phyloP scores from a whole-genome alignment of 306 rosid genomes.

The Vachellia pachyceras region DNA sequence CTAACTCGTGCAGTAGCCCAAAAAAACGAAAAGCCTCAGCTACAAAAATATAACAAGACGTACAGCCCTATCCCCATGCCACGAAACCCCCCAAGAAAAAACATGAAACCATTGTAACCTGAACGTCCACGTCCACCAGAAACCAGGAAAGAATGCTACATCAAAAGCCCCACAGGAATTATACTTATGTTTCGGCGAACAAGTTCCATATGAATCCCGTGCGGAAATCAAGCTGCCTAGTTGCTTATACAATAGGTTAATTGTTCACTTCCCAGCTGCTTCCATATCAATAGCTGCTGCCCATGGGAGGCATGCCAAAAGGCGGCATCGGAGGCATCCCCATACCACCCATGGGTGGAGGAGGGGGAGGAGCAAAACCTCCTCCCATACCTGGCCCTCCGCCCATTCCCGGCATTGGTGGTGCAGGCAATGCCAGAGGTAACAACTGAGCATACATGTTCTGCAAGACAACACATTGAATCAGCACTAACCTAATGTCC shows the following conservation, averaged over 20 bases:
- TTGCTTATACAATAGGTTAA: conserved; percentile 41
- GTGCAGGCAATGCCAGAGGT: conserved; percentile 99
- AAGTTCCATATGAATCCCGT: conserved; percentile 42
- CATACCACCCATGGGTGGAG: conserved; percentile 77
- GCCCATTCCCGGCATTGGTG: conserved; percentile 98
- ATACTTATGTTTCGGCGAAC: neutral
- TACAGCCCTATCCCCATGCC: conserved; percentile 45
- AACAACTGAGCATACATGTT: conserved; percentile 98
- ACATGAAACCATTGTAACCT: conserved; percentile 52
- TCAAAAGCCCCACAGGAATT: conserved; percentile 48
- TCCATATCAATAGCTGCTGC: conserved; percentile 70
- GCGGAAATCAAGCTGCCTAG: conserved; percentile 47
- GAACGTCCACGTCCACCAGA: conserved; percentile 47
- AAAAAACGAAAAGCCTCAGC: conserved; percentile 74
- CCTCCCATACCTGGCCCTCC: conserved; percentile 77
- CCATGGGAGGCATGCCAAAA: conserved; percentile 99
- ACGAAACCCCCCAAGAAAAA: conserved; percentile 40
- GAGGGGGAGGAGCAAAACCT: conserved; percentile 70
- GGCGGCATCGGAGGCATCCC: conserved; percentile 99
- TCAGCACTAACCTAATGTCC: conserved; percentile 16
- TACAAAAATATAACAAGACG: conserved; percentile 68
- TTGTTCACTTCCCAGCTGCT: neutral
- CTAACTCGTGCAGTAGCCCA: conserved; percentile 61
- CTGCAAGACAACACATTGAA: conserved; percentile 57
- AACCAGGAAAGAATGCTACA: conserved; percentile 48